phyloP scores from a whole-genome alignment of 495 filamentous ascomycete species.

The Elaphomyces granulatus region DNA sequence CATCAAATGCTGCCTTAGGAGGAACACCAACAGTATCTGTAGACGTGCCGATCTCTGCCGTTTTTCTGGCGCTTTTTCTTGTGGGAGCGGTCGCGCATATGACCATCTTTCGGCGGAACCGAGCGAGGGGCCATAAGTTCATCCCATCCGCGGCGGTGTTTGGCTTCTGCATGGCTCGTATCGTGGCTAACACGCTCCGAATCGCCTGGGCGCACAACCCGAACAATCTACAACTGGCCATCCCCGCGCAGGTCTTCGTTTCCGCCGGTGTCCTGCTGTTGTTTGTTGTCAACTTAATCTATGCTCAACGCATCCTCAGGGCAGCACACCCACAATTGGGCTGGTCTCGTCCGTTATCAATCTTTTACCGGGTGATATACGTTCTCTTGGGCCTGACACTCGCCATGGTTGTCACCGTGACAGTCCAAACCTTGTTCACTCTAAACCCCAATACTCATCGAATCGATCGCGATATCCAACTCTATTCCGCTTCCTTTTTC shows the following conservation, averaged over 20 bases:
- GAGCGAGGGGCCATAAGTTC: slow-evolving; percentile 47
- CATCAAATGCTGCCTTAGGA: slow-evolving; percentile 39
- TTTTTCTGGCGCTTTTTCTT: slow-evolving; percentile 54
- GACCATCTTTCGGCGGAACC: slow-evolving; percentile 49
- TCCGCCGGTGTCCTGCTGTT: slow-evolving; percentile 61
- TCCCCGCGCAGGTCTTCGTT: slow-evolving; percentile 62
- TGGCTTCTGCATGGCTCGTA: slow-evolving; percentile 66
- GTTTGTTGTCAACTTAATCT: slow-evolving; percentile 71
- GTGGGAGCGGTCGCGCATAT: slow-evolving; percentile 45
- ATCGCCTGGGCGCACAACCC: slow-evolving; percentile 34
- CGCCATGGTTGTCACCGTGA: slow-evolving; percentile 51
- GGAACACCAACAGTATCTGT: slow-evolving; percentile 37
- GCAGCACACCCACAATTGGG: slow-evolving; percentile 57
- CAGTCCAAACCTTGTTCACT: slow-evolving; percentile 54
- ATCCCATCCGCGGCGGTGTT: slow-evolving; percentile 52
- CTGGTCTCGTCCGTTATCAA: slow-evolving; percentile 39
- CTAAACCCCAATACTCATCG: slow-evolving; percentile 33
- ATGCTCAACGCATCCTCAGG: slow-evolving; percentile 61
- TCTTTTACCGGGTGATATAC: slow-evolving; percentile 43
- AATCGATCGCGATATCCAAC: slow-evolving; percentile 47
- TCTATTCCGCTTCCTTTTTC: slow-evolving; percentile 52
- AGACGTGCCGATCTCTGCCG: slow-evolving; percentile 50
- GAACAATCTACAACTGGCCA: slow-evolving; percentile 39
- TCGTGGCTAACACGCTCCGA: slow-evolving; percentile 48
- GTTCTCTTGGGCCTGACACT: slow-evolving; percentile 45